phyloP scores from a whole-genome alignment of 768 basidiomycete genomes.

The Xerocomellus chrysenteron region DNA sequence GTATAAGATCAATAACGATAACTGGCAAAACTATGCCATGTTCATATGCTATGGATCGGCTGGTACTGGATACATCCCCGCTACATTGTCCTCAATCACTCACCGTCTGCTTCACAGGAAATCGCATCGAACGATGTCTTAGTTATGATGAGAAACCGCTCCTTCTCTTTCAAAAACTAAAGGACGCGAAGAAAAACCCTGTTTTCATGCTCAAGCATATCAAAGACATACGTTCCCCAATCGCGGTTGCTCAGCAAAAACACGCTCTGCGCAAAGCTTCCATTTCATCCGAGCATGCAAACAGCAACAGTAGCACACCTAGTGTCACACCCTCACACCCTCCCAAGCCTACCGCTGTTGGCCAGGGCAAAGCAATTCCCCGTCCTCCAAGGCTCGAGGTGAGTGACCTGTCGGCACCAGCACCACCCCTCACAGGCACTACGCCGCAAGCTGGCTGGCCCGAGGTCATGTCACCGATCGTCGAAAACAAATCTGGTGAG shows the following conservation, averaged over 20 bases:
- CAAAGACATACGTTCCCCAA: constrained; percentile 92
- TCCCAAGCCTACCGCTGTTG: constrained; percentile 26
- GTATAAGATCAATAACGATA: constrained; percentile 97
- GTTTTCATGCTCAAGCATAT: constrained; percentile 99
- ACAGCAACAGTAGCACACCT: constrained; percentile 19
- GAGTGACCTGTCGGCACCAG: constrained; percentile 53
- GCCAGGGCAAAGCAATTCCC: constrained; percentile 37
- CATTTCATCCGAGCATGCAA: constrained; percentile 28
- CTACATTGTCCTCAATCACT: background rate
- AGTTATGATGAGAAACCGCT: constrained; percentile 98
- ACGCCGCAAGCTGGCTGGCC: constrained; percentile 76
- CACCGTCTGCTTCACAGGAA: constrained; percentile 40
- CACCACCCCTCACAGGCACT: constrained; percentile 55
- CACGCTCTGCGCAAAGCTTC: constrained; percentile 86
- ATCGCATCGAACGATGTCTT: constrained; percentile 87
- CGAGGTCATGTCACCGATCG: constrained; percentile 63
- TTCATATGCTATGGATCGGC: constrained; percentile 97
- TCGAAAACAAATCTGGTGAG: constrained; percentile 49
- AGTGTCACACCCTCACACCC: constrained; percentile 17
- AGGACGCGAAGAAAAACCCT: constrained; percentile 95
- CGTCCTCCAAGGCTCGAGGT: constrained; percentile 74
- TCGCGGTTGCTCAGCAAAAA: constrained; percentile 95
- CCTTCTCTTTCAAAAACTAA: constrained; percentile 94
- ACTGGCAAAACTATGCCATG: constrained; percentile 99
- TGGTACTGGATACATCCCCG: constrained; percentile 44